A percentile compares a stretch with the other conserved stretches of the same genome.
Conservation (phyloP, 495 filamentous ascomycete genomes). For the Neurospora sp. region DNA sequence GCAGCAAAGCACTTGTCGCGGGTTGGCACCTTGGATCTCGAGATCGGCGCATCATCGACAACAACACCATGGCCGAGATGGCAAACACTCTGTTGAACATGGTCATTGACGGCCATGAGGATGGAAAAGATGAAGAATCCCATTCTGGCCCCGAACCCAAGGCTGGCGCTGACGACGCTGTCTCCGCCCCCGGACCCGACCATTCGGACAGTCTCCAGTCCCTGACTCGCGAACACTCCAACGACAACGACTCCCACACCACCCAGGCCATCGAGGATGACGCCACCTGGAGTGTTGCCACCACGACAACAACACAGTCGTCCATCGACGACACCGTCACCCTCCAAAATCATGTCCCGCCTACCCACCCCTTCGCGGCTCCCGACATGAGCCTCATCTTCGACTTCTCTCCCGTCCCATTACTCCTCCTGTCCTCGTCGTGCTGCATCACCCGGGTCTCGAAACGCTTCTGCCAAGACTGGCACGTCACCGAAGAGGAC, state of each 20-base stretch:
- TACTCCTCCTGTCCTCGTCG: conserved; percentile 38
- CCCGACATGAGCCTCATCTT: conserved; percentile 23
- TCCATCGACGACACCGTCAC: neutral
- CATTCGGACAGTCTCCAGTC: neutral
- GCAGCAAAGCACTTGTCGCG: neutral
- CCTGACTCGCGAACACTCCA: neutral
- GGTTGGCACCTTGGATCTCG: neutral
- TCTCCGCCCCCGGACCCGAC: neutral
- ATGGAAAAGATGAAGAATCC: neutral
- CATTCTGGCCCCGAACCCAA: neutral
- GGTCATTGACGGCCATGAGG: neutral
- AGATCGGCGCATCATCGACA: neutral
- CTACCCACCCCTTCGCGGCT: neutral
- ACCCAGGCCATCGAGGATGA: neutral
- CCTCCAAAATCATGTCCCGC: neutral
- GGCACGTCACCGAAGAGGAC: conserved; percentile 26
- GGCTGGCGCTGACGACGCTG: neutral
- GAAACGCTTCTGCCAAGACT: conserved; percentile 34
- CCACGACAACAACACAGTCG: neutral
- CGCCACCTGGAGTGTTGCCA: neutral
- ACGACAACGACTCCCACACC: neutral
- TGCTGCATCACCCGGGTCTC: conserved; percentile 40
- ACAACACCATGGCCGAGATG: neutral
- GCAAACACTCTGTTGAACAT: neutral
- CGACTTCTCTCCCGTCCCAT: conserved; percentile 40